Conservation (phyloP, 441 rosid species). For the Populus hybrid region DNA sequence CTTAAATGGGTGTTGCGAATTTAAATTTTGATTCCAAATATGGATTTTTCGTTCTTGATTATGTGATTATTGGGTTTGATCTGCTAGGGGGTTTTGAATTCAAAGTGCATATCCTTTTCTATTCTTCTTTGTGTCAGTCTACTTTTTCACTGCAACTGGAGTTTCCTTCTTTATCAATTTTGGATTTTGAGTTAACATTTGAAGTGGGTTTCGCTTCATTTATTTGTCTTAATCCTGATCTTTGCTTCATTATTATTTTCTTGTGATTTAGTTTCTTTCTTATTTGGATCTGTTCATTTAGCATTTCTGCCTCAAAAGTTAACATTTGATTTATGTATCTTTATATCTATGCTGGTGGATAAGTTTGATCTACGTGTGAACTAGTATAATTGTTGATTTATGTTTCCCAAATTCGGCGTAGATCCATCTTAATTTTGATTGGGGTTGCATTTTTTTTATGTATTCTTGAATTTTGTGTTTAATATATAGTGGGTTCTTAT, state of each 20-base stretch:
- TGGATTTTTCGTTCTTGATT: slow-evolving; percentile 7
- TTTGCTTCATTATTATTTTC: background rate
- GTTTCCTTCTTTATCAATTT: slow-evolving; percentile 4
- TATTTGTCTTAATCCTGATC: slow-evolving; percentile 11
- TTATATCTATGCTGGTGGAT: background rate
- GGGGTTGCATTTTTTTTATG: background rate
- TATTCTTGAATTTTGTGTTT: background rate
- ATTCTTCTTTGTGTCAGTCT: background rate
- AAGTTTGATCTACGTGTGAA: slow-evolving; percentile 12
- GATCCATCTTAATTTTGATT: slow-evolving; percentile 22
- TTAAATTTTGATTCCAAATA: slow-evolving; percentile 13
- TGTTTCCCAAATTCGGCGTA: slow-evolving; percentile 11
- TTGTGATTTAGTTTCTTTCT: background rate
- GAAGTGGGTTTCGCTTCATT: slow-evolving; percentile 16
- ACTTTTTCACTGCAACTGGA: background rate
- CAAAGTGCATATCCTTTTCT: background rate
- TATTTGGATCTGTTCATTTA: slow-evolving; percentile 12
- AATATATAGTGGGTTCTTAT: slow-evolving; percentile 4
- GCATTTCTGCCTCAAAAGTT: slow-evolving; percentile 10
- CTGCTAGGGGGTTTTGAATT: slow-evolving; percentile 13
- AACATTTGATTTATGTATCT: background rate
- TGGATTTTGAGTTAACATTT: slow-evolving; percentile 8
- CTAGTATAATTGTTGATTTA: background rate
- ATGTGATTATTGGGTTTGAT: slow-evolving; percentile 18
- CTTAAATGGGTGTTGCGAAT: slow-evolving; percentile 12